Percentiles rank a stretch among this genome's conserved stretches.
phyloP scores from a whole-genome alignment of 495 filamentous ascomycete species.

The Choiromyces venosus region DNA sequence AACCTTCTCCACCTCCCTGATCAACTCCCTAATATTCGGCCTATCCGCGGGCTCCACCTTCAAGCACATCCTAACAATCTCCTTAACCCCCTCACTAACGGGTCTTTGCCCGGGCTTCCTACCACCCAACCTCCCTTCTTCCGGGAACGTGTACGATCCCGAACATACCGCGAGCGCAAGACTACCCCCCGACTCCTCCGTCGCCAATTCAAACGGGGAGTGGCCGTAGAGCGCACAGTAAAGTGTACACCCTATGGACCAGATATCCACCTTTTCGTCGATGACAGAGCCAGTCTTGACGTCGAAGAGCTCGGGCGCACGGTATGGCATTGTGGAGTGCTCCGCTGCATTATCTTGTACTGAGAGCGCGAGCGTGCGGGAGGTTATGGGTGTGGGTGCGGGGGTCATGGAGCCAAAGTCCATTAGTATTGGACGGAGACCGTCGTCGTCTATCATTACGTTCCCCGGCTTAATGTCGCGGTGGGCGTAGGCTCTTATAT shows the following conservation, averaged over 20 bases:
- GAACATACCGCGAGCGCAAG: slow-evolving; percentile 47
- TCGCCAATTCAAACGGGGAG: slow-evolving; percentile 89
- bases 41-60: slow-evolving; percentile 87
- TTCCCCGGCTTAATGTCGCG: slow-evolving; percentile 98
- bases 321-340: slow-evolving; percentile 97
- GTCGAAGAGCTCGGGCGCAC: slow-evolving; percentile 94
- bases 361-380: slow-evolving; percentile 79
- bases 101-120: slow-evolving; percentile 55
- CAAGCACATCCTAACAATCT: slow-evolving; percentile 81
- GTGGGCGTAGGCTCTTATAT: slow-evolving; percentile 80
- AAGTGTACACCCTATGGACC: slow-evolving; percentile 92
- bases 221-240: slow-evolving; percentile 95
- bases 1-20: slow-evolving; percentile 68
- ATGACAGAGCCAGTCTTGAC: slow-evolving; percentile 89
- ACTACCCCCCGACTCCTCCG: slow-evolving; percentile 90
- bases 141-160: slow-evolving; percentile 32
- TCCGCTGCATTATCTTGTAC: slow-evolving; percentile 93
- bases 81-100: slow-evolving; percentile 71
- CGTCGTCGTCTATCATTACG: slow-evolving; percentile 91
- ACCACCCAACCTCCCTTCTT: slow-evolving; percentile 46
- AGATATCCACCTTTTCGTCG: slow-evolving; percentile 97
- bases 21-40: slow-evolving; percentile 86
- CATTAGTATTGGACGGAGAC: slow-evolving; percentile 89
- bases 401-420: slow-evolving; percentile 88
- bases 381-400: slow-evolving; percentile 87